Evolutionary conservation across 345 rosid genomes (phyloP).

Genomic region (Eucalyptus sp.): DNA sequence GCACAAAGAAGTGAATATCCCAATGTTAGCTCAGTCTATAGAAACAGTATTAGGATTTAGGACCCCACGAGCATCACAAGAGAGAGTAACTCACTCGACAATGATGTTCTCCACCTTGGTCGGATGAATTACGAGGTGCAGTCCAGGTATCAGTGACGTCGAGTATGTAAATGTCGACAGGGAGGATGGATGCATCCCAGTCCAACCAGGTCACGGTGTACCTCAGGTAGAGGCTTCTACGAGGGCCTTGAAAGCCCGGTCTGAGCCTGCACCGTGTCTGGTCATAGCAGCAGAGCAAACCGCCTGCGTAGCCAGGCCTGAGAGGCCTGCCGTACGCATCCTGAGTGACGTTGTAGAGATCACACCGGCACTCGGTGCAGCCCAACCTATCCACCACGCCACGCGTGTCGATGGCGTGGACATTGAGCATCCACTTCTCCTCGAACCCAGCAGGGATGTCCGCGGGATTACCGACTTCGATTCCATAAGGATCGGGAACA

Average conservation of each 20-base stretch:
- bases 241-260: constrained; percentile 34
- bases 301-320: constrained; percentile 57
- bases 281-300: constrained; percentile 62
- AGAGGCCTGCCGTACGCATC: constrained; percentile 36
- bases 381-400: constrained; percentile 66
- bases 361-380: constrained; percentile 70
- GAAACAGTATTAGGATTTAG: not conserved
- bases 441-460: constrained; percentile 57
- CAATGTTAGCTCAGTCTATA: not conserved
- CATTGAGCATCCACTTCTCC: constrained; percentile 65
- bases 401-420: constrained; percentile 82
- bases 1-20: not conserved
- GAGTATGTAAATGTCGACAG: constrained; percentile 53
- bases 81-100: constrained; percentile 37
- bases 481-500: constrained; percentile 79
- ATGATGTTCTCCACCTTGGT: constrained; percentile 22
- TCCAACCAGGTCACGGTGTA: constrained; percentile 70
- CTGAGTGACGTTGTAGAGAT: constrained; percentile 57
- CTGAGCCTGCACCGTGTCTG: constrained; percentile 46
- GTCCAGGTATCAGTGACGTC: constrained; percentile 72
- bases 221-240: constrained; percentile 40
- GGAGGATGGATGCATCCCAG: constrained; percentile 49
- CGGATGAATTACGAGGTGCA: constrained; percentile 17
- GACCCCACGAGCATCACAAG: not conserved
- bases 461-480: constrained; percentile 56